phyloP scores from a whole-genome alignment of 768 basidiomycete genomes.

The Tricholoma hemisulphureum region DNA sequence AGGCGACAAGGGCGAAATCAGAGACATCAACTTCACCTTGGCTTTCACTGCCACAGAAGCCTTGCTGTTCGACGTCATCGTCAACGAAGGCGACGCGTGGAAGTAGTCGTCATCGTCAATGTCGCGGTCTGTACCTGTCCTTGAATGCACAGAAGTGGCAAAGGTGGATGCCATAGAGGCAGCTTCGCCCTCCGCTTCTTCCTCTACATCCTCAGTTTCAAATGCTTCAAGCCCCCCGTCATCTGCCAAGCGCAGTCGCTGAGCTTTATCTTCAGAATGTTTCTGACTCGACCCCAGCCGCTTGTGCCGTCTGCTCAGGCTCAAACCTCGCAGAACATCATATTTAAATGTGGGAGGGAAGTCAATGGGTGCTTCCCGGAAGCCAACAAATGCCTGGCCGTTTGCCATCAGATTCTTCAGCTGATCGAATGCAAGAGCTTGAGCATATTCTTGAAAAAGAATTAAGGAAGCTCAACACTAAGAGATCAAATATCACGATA shows the following conservation, averaged over 20 bases:
- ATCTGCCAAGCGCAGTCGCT: constrained; percentile 36
- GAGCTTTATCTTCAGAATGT: constrained; percentile 32
- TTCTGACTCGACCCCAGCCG: constrained; percentile 38
- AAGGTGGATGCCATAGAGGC: constrained; percentile 55
- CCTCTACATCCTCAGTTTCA: constrained; percentile 43
- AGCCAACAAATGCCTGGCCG: constrained; percentile 71
- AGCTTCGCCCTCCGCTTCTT: constrained; percentile 38
- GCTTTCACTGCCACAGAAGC: constrained; percentile 43
- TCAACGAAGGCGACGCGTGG: constrained; percentile 26
- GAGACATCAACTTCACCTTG: constrained; percentile 52
- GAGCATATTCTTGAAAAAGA: constrained; percentile 60
- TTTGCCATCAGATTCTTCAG: constrained; percentile 72
- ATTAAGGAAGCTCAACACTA: not conserved
- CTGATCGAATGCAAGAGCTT: constrained; percentile 91
- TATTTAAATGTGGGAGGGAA: constrained; percentile 97
- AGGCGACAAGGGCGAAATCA: constrained; percentile 46
- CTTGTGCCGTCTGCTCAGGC: constrained; percentile 42
- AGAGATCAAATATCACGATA: constrained; percentile 20
- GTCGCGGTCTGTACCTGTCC: constrained; percentile 33
- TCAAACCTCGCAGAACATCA: constrained; percentile 65
- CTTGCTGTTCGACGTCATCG: constrained; percentile 35
- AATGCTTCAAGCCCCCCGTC: constrained; percentile 40
- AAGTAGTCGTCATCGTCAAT: constrained; percentile 36
- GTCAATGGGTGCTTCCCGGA: constrained; percentile 73
- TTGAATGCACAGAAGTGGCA: constrained; percentile 47